Percentiles rank a stretch among this genome's conserved stretches.
These are phyloP conservation scores for Zelopaecilomyces penicillatus DNA, from an alignment of 2,329 filamentous ascomycete species.

Conservation along the genomic window DNA sequence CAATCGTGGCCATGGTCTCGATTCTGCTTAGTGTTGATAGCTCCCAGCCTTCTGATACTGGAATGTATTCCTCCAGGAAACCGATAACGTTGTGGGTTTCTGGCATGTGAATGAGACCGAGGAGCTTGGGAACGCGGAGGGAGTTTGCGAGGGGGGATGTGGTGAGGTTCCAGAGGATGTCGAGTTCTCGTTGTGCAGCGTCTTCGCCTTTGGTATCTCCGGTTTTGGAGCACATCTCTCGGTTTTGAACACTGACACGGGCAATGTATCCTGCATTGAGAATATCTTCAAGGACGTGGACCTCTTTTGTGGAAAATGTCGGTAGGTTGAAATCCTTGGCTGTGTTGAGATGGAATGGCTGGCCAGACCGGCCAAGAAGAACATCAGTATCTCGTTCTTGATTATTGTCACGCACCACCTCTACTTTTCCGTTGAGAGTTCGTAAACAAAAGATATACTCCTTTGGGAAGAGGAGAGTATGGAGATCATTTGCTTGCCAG, in stretches of 20 bases:
- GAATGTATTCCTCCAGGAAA: not conserved
- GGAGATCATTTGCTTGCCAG: not conserved
- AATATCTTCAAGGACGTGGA: not conserved
- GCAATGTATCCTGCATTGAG: not conserved
- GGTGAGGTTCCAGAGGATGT: not conserved
- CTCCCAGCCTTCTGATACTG: not conserved
- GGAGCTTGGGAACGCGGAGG: not conserved
- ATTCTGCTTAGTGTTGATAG: not conserved
- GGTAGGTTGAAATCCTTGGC: not conserved
- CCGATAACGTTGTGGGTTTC: not conserved
- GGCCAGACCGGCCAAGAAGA: not conserved
- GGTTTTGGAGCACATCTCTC: not conserved
- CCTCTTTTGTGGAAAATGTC: not conserved
- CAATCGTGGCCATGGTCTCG: slow-evolving; percentile 1
- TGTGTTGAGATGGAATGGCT: not conserved
- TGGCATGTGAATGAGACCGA: not conserved
- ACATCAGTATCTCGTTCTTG: not conserved
- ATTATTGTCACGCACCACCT: not conserved
- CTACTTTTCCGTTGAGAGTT: not conserved
- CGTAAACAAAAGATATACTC: not conserved
- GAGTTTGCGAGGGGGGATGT: not conserved
- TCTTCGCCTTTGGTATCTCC: not conserved
- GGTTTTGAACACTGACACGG: not conserved
- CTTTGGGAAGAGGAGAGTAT: not conserved
- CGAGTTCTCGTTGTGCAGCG: not conserved